phyloP scores from a whole-genome alignment of 495 filamentous ascomycete species.

The Talaromyces wortmannii region DNA sequence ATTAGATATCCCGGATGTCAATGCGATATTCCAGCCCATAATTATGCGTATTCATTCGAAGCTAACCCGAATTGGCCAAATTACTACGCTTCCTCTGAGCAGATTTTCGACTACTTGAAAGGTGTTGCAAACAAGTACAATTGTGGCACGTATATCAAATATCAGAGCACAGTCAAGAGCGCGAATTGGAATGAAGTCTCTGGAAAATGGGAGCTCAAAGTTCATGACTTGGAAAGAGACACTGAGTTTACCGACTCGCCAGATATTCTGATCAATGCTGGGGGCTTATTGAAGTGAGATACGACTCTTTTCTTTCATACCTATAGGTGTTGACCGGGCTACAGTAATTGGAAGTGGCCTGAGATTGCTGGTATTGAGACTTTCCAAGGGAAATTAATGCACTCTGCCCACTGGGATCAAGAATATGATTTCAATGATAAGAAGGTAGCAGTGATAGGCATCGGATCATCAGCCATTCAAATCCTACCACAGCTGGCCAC shows the following conservation, averaged over 20 bases:
- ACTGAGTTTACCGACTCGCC: conserved; percentile 35
- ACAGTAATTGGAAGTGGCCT: conserved; percentile 49
- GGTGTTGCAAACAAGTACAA: conserved; percentile 24
- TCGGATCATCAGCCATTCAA: background rate
- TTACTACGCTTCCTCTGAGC: conserved; percentile 30
- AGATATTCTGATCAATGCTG: conserved; percentile 50
- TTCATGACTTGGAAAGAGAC: conserved; percentile 30
- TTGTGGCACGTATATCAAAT: conserved; percentile 28
- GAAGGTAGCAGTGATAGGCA: conserved; percentile 26
- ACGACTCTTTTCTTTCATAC: background rate
- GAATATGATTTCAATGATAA: conserved; percentile 49
- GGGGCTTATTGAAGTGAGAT: conserved; percentile 32
- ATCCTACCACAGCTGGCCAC: background rate
- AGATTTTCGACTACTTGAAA: conserved; percentile 42
- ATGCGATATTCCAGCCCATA: background rate
- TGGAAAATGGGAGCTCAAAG: conserved; percentile 41
- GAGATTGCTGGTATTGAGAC: conserved; percentile 42
- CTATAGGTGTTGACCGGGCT: background rate
- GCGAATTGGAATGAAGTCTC: conserved; percentile 30
- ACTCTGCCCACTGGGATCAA: conserved; percentile 51
- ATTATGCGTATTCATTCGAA: conserved; percentile 25
- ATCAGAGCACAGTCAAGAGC: conserved; percentile 24
- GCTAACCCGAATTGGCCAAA: conserved; percentile 8
- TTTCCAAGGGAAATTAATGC: conserved; percentile 48
- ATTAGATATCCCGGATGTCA: background rate